Percentiles rank a stretch among this genome's conserved stretches.
phyloP scores from a whole-genome alignment of 192 early-diverging fungal species.

The Entophlyctis luteolus region DNA sequence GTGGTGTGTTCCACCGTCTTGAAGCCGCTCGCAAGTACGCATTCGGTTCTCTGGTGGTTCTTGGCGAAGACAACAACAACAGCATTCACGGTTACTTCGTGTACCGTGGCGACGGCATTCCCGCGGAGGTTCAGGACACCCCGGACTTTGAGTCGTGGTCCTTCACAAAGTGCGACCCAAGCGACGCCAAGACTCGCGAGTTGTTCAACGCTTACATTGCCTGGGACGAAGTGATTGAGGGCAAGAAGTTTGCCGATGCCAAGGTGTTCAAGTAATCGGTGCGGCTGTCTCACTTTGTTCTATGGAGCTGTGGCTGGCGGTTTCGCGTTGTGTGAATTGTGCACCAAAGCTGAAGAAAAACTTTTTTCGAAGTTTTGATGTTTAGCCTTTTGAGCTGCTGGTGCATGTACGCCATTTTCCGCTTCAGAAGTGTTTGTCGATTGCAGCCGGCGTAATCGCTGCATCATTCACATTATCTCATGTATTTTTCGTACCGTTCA shows the following conservation, averaged over 20 bases:
- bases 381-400: too few species aligned
- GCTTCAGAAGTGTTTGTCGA: too few species aligned
- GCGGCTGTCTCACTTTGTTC: too few species aligned
- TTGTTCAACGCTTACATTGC: slow-evolving; percentile 71
- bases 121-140: slow-evolving; percentile 72
- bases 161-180: slow-evolving; percentile 72
- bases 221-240: slow-evolving; percentile 78
- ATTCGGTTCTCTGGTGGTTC: slow-evolving; percentile 79
- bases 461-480: too few species aligned
- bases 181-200: slow-evolving; percentile 55
- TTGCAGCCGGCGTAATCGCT: too few species aligned
- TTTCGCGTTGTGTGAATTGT: too few species aligned
- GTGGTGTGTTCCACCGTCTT: slow-evolving; percentile 88
- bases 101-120: slow-evolving; percentile 80
- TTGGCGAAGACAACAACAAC: slow-evolving; percentile 83
- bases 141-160: slow-evolving; percentile 86
- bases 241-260: slow-evolving; percentile 75
- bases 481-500: too few species aligned
- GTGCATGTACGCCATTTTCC: too few species aligned
- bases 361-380: too few species aligned
- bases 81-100: slow-evolving; percentile 92
- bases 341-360: too few species aligned
- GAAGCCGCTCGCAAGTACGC: slow-evolving; percentile 92
- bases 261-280: slow-evolving; percentile 54
- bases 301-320: too few species aligned